Evolutionary conservation across 192 early-diverging fungal species (phyloP).

Genomic region (Podila horticola): DNA sequence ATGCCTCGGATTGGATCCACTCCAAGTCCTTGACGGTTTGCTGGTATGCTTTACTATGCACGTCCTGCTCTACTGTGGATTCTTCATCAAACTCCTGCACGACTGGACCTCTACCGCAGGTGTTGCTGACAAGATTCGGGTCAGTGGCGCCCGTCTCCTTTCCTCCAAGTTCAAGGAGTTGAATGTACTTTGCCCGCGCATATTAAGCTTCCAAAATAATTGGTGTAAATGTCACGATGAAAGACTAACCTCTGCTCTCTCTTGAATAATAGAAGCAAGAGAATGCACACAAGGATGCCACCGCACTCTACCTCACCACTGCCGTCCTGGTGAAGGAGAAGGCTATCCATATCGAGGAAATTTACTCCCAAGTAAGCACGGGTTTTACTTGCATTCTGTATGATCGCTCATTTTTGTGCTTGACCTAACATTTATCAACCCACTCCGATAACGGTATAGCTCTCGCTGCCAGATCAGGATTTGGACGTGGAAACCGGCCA

Average conservation of each 20-base stretch:
- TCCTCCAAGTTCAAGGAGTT: slow-evolving; percentile 79
- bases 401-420: not conserved
- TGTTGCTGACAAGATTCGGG: not conserved
- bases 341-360: slow-evolving; percentile 58
- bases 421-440: too few relatives aligned
- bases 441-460: slow-evolving; percentile 8
- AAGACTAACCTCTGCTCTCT: not conserved
- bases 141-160: slow-evolving; percentile 66
- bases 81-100: slow-evolving; percentile 76
- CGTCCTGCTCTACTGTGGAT: slow-evolving; percentile 67
- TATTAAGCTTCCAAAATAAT: not conserved
- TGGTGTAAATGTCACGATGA: not conserved
- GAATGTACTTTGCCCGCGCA: slow-evolving; percentile 32
- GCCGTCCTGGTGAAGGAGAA: slow-evolving; percentile 28
- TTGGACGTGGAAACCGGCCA: slow-evolving; percentile 57
- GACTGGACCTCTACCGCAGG: slow-evolving; percentile 41
- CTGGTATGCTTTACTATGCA: slow-evolving; percentile 80
- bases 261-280: slow-evolving; percentile 62
- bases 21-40: slow-evolving; percentile 80
- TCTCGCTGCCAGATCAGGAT: slow-evolving; percentile 58
- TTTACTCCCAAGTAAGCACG: slow-evolving; percentile 69
- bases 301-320: slow-evolving; percentile 17
- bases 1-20: slow-evolving; percentile 84
- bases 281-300: slow-evolving; percentile 62
- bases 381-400: too few relatives aligned